These are phyloP conservation scores for Ailanthus altissimus DNA, from an alignment of 345 rosid genomes.

Conservation along the genomic window DNA sequence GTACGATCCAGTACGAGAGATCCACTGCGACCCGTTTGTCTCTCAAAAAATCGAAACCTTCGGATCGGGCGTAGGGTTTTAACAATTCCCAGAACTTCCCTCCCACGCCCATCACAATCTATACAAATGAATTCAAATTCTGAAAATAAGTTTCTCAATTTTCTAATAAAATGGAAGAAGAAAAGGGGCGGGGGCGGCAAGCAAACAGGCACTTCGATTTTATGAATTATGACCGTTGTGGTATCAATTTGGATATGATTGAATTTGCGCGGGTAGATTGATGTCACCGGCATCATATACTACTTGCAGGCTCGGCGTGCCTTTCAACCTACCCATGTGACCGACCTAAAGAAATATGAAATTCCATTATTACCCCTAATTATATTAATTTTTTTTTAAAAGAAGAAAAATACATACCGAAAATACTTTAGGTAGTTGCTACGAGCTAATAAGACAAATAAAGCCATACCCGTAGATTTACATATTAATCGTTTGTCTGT, in stretches of 20 bases:
- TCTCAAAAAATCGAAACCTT: conserved; percentile 69
- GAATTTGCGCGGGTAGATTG: not conserved
- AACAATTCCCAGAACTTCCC: conserved; percentile 91
- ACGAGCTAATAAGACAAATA: too few relatives aligned
- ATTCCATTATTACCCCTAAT: not conserved
- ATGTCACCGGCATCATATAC: not conserved
- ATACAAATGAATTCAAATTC: not conserved
- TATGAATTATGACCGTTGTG: not conserved
- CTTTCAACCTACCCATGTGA: not conserved
- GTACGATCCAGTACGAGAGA: conserved; percentile 85
- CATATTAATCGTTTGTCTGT: too few relatives aligned
- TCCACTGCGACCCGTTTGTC: conserved; percentile 82
- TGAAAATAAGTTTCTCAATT: not conserved
- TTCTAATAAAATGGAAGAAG: not conserved
- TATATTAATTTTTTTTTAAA: too few relatives aligned
- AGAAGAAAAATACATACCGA: too few relatives aligned
- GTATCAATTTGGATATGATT: not conserved
- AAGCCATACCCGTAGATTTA: too few relatives aligned
- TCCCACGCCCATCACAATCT: conserved; percentile 68
- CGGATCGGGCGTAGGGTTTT: conserved; percentile 54
- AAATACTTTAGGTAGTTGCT: too few relatives aligned
- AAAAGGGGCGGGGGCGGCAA: not conserved
- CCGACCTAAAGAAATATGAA: not conserved
- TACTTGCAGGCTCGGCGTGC: not conserved
- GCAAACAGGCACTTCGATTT: not conserved